These are phyloP conservation scores for Termitomyces sp. DNA, from an alignment of 1,284 basidiomycete species.

Conservation along the genomic window DNA sequence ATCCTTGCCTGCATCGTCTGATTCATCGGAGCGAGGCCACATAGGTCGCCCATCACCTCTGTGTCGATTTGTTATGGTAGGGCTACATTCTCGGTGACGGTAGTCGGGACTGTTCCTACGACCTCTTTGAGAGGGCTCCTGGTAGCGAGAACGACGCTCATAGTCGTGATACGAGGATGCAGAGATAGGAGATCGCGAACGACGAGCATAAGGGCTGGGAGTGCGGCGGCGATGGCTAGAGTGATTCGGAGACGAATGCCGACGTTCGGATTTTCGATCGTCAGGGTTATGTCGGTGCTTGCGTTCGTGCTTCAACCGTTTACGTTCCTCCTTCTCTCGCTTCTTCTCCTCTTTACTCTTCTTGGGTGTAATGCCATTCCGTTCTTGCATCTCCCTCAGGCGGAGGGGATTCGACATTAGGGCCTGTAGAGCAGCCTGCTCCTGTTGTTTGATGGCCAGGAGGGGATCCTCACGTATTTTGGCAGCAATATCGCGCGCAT, in stretches of 20 bases:
- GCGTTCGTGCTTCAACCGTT: conserved; percentile 50
- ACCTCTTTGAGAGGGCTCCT: conserved; percentile 7
- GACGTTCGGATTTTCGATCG: conserved; percentile 20
- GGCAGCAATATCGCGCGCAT: conserved; percentile 79
- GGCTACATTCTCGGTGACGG: conserved; percentile 7
- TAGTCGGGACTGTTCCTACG: conserved; percentile 15
- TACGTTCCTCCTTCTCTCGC: conserved; percentile 72
- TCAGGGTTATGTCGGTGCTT: conserved; percentile 38
- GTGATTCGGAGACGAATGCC: conserved; percentile 31
- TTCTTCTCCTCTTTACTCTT: conserved; percentile 72
- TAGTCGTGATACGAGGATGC: conserved; percentile 11
- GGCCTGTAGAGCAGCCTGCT: conserved; percentile 89
- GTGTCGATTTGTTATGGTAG: conserved; percentile 9
- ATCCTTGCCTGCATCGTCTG: conserved; percentile 34
- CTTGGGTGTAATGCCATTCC: conserved; percentile 69
- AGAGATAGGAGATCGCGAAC: conserved; percentile 22
- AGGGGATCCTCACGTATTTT: conserved; percentile 97
- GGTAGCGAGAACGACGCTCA: conserved; percentile 12
- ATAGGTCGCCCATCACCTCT: conserved; percentile 13
- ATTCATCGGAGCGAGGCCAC: conserved; percentile 40
- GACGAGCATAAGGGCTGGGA: conserved; percentile 33
- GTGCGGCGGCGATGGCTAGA: conserved; percentile 32
- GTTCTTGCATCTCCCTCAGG: conserved; percentile 75
- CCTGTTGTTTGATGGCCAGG: conserved; percentile 95
- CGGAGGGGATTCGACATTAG: conserved; percentile 90